Conservation (phyloP, 2,329 filamentous ascomycete genomes). For the Monosporascus sp. region DNA sequence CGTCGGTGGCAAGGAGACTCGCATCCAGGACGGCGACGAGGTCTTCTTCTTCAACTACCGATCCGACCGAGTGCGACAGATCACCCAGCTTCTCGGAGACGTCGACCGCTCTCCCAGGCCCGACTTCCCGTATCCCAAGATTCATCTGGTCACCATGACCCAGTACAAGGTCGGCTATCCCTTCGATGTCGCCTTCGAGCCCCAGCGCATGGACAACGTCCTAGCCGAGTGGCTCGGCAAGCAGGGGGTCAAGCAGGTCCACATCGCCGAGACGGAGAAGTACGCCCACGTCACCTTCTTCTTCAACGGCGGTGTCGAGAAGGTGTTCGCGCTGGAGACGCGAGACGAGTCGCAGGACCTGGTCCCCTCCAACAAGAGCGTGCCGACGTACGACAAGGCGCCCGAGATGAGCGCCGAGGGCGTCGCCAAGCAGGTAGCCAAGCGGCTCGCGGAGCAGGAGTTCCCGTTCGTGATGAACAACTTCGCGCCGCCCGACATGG, state of each 20-base stretch:
- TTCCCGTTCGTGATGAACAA: slow-evolving; percentile 99
- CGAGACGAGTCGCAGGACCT: slow-evolving; percentile 76
- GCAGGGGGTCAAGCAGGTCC: slow-evolving; percentile 85
- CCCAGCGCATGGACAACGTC: slow-evolving; percentile 97
- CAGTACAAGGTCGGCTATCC: slow-evolving; percentile 95
- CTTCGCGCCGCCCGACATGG: slow-evolving; percentile 99
- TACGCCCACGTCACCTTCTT: slow-evolving; percentile 99
- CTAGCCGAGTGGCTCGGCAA: slow-evolving; percentile 93
- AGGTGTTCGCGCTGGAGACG: slow-evolving; percentile 86
- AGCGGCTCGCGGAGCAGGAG: slow-evolving; percentile 77
- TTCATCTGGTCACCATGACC: slow-evolving; percentile 94
- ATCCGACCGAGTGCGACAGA: slow-evolving; percentile 92
- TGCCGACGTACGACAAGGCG: slow-evolving; percentile 90
- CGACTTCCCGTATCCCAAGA: slow-evolving; percentile 90
- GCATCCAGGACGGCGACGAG: slow-evolving; percentile 87
- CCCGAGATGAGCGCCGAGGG: slow-evolving; percentile 93
- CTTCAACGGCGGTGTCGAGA: slow-evolving; percentile 98
- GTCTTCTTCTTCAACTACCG: slow-evolving; percentile 99
- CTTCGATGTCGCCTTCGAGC: slow-evolving; percentile 87
- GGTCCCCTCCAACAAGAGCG: slow-evolving; percentile 82
- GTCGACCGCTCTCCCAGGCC: slow-evolving; percentile 86
- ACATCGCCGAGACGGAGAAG: slow-evolving; percentile 98
- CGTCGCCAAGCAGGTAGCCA: slow-evolving; percentile 83
- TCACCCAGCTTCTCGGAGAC: slow-evolving; percentile 89
- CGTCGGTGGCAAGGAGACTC: slow-evolving; percentile 76